phyloP scores from a whole-genome alignment of 495 filamentous ascomycete genomes.

The Annulohypoxylon moriforme region DNA sequence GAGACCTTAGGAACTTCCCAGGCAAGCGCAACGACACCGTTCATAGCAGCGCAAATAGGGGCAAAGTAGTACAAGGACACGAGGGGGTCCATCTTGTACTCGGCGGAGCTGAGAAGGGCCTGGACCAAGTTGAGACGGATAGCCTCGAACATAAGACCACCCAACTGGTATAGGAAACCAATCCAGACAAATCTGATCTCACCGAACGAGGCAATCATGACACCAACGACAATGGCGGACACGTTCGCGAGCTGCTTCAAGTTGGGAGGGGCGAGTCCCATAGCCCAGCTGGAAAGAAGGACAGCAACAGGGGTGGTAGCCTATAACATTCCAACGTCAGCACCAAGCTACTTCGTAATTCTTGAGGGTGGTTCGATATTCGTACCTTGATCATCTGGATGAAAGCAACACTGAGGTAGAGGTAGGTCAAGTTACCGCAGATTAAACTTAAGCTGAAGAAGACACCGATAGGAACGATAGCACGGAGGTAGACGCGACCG shows the following conservation, averaged over 20 bases:
- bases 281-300: slow-evolving; percentile 83
- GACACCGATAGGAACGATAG: slow-evolving; percentile 91
- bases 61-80: slow-evolving; percentile 98
- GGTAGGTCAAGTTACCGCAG: slow-evolving; percentile 91
- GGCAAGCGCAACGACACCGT: slow-evolving; percentile 79
- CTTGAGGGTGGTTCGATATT: not conserved
- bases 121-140: slow-evolving; percentile 93
- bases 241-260: slow-evolving; percentile 86
- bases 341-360: not conserved
- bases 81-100: slow-evolving; percentile 98
- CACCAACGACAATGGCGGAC: slow-evolving; percentile 87
- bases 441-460: slow-evolving; percentile 96
- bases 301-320: slow-evolving; percentile 93
- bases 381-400: slow-evolving; percentile 94
- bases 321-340: slow-evolving; percentile 57
- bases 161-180: slow-evolving; percentile 87
- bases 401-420: slow-evolving; percentile 92
- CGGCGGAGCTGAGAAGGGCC: slow-evolving; percentile 84
- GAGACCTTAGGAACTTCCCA: slow-evolving; percentile 78
- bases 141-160: slow-evolving; percentile 88
- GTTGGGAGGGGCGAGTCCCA: slow-evolving; percentile 81
- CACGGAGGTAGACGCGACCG: slow-evolving; percentile 86
- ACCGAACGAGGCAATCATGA: slow-evolving; percentile 88
- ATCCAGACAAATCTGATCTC: slow-evolving; percentile 91
- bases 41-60: slow-evolving; percentile 91